A percentile compares a stretch with the other conserved stretches of the same genome.
phyloP scores from a whole-genome alignment of 2,329 filamentous ascomycete genomes.

The Penicillium digitatum region DNA sequence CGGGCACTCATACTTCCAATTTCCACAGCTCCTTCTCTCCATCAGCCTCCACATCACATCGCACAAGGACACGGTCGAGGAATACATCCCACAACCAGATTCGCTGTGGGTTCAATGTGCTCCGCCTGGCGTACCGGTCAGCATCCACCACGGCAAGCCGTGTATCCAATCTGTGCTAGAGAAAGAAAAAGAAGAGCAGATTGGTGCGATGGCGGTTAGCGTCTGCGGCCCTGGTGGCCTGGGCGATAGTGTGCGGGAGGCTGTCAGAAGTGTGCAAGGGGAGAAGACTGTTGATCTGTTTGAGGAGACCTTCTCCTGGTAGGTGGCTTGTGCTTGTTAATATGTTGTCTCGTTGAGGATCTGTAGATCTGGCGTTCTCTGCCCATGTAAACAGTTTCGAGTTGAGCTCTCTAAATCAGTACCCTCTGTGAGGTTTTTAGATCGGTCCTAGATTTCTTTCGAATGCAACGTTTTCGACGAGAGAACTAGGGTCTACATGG shows the following conservation, averaged over 20 bases:
- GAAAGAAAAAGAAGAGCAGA: slow-evolving; percentile 26
- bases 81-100: slow-evolving; percentile 20
- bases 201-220: slow-evolving; percentile 37
- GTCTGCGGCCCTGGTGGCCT: slow-evolving; percentile 38
- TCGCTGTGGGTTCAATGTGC: slow-evolving; percentile 27
- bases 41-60: slow-evolving; percentile 31
- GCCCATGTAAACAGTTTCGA: neutral
- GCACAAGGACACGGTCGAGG: slow-evolving; percentile 23
- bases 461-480: neutral
- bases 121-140: slow-evolving; percentile 25
- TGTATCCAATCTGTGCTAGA: slow-evolving; percentile 25
- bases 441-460: neutral
- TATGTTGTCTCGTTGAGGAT: neutral
- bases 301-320: slow-evolving; percentile 40
- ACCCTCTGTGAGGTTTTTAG: neutral
- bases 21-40: slow-evolving; percentile 25
- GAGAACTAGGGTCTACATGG: neutral
- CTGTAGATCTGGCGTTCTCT: neutral
- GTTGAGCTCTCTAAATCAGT: neutral
- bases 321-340: neutral
- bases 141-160: slow-evolving; percentile 27
- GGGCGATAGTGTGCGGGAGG: slow-evolving; percentile 36
- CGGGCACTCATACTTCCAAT: slow-evolving; percentile 25
- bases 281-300: slow-evolving; percentile 34
- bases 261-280: slow-evolving; percentile 29